Conservation (phyloP, 116 monocot genomes). For the Phalaenopsis hybrid region DNA sequence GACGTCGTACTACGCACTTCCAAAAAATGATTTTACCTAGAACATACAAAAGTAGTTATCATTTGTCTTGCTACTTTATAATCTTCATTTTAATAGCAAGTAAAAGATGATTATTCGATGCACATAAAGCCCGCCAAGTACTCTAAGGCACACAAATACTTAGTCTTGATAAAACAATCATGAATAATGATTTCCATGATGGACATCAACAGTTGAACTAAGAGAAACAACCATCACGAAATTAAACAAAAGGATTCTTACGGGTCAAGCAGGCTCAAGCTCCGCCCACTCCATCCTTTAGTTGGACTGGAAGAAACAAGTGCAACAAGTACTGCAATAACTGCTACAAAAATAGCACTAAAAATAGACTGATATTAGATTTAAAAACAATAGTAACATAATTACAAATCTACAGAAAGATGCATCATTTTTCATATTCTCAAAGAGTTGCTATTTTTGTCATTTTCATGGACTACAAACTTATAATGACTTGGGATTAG, state of each 20-base stretch:
- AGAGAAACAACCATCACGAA: not conserved
- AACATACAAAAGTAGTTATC: not conserved
- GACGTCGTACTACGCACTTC: not conserved
- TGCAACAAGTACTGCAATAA: conserved; percentile 71
- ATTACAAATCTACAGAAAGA: not conserved
- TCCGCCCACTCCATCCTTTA: conserved; percentile 99
- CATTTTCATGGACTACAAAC: not conserved
- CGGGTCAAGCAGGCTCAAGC: conserved; percentile 99
- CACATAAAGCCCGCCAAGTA: not conserved
- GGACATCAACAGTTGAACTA: not conserved
- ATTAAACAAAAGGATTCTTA: conserved; percentile 27
- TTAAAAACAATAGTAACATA: not conserved
- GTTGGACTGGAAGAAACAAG: conserved; percentile 95
- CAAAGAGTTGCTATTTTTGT: not conserved
- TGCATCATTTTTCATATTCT: not conserved
- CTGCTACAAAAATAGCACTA: conserved; percentile 69
- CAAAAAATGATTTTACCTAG: not conserved
- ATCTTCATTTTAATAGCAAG: not conserved
- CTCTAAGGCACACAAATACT: not conserved
- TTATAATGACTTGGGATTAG: not conserved
- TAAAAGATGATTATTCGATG: not conserved
- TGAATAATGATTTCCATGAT: not conserved
- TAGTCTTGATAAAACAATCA: not conserved
- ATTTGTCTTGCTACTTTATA: not conserved
- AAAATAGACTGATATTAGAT: conserved; percentile 5